A percentile compares a stretch with the other conserved stretches of the same genome.
Conservation (phyloP, 2,329 filamentous ascomycete genomes). For the Arthrinium phaeospermum region DNA sequence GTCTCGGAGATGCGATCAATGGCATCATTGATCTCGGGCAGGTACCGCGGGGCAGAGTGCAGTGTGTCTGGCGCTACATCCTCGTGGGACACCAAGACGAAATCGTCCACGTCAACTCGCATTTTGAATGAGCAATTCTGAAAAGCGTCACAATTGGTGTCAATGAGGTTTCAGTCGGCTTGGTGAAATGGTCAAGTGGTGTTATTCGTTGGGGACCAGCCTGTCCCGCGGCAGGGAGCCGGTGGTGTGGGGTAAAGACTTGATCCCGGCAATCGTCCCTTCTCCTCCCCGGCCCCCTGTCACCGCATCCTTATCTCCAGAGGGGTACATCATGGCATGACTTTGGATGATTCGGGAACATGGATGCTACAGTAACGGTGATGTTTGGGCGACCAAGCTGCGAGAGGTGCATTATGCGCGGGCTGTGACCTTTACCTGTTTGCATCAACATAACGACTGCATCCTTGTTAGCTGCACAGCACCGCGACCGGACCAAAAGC, state of each 20-base stretch:
- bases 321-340: no score
- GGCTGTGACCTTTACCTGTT: no score
- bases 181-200: not conserved
- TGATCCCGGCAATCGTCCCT: not conserved
- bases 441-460: no score
- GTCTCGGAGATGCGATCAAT: constrained; percentile 44
- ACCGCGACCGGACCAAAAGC: no score
- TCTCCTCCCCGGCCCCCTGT: no score
- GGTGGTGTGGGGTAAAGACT: not conserved
- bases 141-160: not conserved
- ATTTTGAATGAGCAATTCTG: not conserved
- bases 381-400: no score
- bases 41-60: constrained; percentile 28
- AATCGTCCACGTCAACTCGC: constrained; percentile 13
- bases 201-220: not conserved
- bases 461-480: no score
- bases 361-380: no score
- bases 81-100: constrained; percentile 5
- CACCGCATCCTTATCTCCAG: no score
- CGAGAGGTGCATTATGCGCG: no score
- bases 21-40: constrained; percentile 44
- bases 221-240: not conserved
- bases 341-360: no score
- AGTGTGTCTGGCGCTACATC: not conserved
- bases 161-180: not conserved